Conservation (phyloP, 805 yeast genomes). For the Ascoidea asiatica region DNA sequence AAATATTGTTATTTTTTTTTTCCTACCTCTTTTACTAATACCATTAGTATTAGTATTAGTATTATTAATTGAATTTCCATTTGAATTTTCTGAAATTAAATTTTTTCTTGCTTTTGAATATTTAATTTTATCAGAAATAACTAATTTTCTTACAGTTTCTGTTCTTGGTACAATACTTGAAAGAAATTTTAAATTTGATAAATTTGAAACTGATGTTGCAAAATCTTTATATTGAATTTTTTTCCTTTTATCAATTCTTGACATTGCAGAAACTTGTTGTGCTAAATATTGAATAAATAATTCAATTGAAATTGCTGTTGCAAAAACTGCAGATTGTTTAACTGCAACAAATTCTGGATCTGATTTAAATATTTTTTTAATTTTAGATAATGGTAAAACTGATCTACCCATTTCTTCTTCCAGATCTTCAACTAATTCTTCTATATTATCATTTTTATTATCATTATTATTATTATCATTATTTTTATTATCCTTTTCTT, state of each 20-base stretch:
- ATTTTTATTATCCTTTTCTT: neutral
- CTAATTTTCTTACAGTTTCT: conserved; percentile 32
- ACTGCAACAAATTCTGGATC: conserved; percentile 63
- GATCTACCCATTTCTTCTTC: conserved; percentile 20
- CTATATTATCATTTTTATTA: neutral
- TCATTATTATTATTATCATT: neutral
- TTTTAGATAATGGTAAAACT: conserved; percentile 49
- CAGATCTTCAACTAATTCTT: conserved; percentile 13
- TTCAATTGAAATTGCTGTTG: conserved; percentile 70
- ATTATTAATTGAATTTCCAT: no score
- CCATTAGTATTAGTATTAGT: neutral
- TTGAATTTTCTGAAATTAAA: no score
- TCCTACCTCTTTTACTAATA: neutral
- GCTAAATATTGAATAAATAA: conserved; percentile 56
- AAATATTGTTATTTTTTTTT: conserved; percentile 6
- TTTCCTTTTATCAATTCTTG: conserved; percentile 54
- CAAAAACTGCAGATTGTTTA: conserved; percentile 58
- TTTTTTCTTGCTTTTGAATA: conserved; percentile 6
- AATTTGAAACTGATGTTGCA: conserved; percentile 44
- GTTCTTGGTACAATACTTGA: conserved; percentile 57
- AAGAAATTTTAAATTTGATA: conserved; percentile 50
- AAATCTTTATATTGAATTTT: conserved; percentile 61
- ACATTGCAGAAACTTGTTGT: conserved; percentile 54
- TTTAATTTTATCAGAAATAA: conserved; percentile 26
- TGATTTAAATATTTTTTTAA: conserved; percentile 58